These are phyloP conservation scores for Alternaria atra DNA, from an alignment of 2,329 filamentous ascomycete genomes.

Conservation along the genomic window DNA sequence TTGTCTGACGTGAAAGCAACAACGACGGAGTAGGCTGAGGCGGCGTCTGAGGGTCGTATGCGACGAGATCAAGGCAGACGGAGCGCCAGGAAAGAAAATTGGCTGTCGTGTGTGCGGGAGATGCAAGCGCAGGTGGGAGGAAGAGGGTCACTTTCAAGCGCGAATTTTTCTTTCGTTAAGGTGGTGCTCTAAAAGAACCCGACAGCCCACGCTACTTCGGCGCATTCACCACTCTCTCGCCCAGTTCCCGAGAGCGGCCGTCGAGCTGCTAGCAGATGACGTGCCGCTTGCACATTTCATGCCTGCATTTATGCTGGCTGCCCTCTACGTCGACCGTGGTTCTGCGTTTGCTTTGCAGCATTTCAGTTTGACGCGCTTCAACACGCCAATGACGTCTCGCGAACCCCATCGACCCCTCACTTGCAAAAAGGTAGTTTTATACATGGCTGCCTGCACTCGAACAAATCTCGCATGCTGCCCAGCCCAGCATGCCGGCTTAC, in stretches of 20 bases:
- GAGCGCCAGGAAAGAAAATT: constrained; percentile 43
- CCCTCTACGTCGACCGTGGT: constrained; percentile 1
- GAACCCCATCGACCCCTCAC: constrained; percentile 20
- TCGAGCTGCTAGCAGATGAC: constrained; percentile 5
- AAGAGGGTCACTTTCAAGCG: constrained; percentile 31
- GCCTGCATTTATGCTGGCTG: not conserved
- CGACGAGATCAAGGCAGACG: constrained; percentile 37
- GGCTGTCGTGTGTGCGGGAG: constrained; percentile 45
- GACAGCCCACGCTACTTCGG: constrained; percentile 26
- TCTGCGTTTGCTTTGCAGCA: constrained; percentile 11
- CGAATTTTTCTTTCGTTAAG: constrained; percentile 29
- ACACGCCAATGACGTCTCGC: constrained; percentile 30
- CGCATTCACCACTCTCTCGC: constrained; percentile 21
- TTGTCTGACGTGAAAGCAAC: constrained; percentile 24
- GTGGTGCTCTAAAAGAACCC: constrained; percentile 25
- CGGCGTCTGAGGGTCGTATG: constrained; percentile 36
- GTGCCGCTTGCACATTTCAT: constrained; percentile 4
- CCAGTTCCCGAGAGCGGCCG: constrained; percentile 28
- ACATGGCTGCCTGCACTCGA: constrained; percentile 3
- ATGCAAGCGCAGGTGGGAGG: constrained; percentile 38
- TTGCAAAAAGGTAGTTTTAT: constrained; percentile 9
- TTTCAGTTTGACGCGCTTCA: constrained; percentile 16
- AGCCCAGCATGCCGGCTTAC: constrained; percentile 1
- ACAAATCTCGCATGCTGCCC: not conserved
- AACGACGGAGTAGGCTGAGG: constrained; percentile 31